Evolutionary conservation across 202 grass and related monocot genomes (phyloP).

Genomic region (Zoysia matrella): DNA sequence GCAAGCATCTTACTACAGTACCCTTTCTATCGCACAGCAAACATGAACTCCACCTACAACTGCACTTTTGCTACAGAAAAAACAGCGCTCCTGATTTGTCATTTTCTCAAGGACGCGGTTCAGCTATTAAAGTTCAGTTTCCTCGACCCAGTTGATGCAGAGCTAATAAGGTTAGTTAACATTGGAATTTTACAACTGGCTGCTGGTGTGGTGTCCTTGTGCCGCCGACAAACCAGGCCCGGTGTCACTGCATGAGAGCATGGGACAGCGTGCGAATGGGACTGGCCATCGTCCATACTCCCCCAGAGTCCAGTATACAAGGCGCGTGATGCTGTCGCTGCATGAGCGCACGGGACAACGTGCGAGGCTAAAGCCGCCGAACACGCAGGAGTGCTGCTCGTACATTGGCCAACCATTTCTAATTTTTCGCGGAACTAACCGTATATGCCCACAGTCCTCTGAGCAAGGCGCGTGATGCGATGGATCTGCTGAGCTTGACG

Average conservation of each 20-base stretch:
- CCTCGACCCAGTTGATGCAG: not conserved
- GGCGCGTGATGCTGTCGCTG: no score
- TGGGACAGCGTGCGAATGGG: no score
- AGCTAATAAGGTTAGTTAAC: not conserved
- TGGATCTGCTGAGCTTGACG: no score
- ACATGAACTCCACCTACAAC: not conserved
- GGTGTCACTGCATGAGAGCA: not conserved
- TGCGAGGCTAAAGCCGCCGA: no score
- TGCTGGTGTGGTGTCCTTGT: not conserved
- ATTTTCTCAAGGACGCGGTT: not conserved
- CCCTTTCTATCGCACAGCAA: not conserved
- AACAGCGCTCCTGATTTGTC: slow-evolving; percentile 1
- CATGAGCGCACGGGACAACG: no score
- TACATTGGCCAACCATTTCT: no score
- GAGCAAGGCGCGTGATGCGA: no score
- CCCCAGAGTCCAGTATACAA: no score
- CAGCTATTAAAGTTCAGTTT: not conserved
- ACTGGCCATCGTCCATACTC: no score
- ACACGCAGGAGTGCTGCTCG: no score
- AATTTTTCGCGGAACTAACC: no score
- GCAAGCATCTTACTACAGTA: not conserved
- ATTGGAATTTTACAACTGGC: not conserved
- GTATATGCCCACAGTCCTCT: no score
- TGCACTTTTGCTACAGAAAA: slow-evolving; percentile 1
- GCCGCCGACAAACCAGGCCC: not conserved